Conservation (phyloP, 768 basidiomycete genomes). For the Boletus insuetus region DNA sequence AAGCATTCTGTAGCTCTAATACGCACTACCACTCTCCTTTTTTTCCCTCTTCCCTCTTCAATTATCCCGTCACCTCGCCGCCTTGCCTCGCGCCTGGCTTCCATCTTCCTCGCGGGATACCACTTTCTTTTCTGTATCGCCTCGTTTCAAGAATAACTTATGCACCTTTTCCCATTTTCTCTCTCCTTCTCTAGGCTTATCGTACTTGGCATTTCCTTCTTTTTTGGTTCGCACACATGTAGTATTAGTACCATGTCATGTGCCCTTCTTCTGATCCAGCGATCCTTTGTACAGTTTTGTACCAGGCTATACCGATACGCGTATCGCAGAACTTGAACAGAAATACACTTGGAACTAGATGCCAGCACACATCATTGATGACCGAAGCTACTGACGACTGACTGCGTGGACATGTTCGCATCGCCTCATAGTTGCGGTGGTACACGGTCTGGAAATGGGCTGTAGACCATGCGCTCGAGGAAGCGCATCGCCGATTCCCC, state of each 20-base stretch:
- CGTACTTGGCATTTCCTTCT: slow-evolving; percentile 2
- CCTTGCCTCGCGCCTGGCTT: background rate
- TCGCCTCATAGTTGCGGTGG: no score
- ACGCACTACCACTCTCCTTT: slow-evolving; percentile 22
- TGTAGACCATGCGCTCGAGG: no score
- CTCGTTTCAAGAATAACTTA: slow-evolving; percentile 21
- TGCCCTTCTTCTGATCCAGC: background rate
- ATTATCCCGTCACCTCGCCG: background rate
- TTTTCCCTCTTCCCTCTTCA: background rate
- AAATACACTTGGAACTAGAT: no score
- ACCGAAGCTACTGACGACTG: no score
- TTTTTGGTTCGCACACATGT: slow-evolving; percentile 18
- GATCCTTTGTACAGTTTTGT: background rate
- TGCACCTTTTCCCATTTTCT: slow-evolving; percentile 13
- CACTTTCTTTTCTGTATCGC: slow-evolving; percentile 3
- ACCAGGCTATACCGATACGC: background rate
- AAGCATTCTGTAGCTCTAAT: slow-evolving; percentile 30
- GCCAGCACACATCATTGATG: no score
- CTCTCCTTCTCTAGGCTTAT: background rate
- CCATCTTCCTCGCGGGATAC: background rate
- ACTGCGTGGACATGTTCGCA: no score
- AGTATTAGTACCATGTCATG: slow-evolving; percentile 29
- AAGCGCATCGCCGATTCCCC: no score
- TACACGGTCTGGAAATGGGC: no score
- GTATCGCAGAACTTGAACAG: background rate